Evolutionary conservation across 352 stramenopile genomes (phyloP).

Genomic region (Phytophthora constricta): DNA sequence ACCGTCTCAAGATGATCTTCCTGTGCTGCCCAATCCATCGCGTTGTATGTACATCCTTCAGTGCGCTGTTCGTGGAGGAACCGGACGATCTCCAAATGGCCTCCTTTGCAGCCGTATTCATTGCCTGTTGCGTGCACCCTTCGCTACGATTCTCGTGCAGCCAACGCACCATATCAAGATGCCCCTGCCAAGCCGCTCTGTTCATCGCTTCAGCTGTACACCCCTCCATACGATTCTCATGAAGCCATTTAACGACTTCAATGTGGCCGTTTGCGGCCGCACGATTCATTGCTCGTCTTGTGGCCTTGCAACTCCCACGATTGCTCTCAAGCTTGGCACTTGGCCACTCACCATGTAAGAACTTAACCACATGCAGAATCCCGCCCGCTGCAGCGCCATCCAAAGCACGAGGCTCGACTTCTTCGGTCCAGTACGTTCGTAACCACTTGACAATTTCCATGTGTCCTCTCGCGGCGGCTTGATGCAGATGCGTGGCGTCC

Average conservation of each 20-base stretch:
- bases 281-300: slow-evolving; percentile 31
- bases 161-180: slow-evolving; percentile 34
- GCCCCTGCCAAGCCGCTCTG: slow-evolving; percentile 34
- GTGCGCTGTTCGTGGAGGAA: slow-evolving; percentile 36
- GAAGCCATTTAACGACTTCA: slow-evolving; percentile 37
- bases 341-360: slow-evolving; percentile 26
- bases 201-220: slow-evolving; percentile 44
- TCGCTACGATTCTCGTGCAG: slow-evolving; percentile 33
- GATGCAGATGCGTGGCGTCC: slow-evolving; percentile 17
- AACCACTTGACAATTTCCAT: slow-evolving; percentile 37
- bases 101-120: slow-evolving; percentile 39
- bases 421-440: slow-evolving; percentile 21
- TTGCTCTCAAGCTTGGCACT: slow-evolving; percentile 23
- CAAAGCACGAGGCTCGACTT: slow-evolving; percentile 20
- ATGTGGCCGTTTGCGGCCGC: slow-evolving; percentile 38
- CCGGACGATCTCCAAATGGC: slow-evolving; percentile 38
- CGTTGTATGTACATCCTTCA: slow-evolving; percentile 43
- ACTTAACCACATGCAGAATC: slow-evolving; percentile 35
- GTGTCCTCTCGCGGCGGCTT: slow-evolving; percentile 32
- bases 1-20: slow-evolving; percentile 36
- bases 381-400: slow-evolving; percentile 33
- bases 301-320: slow-evolving; percentile 21
- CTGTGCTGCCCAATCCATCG: slow-evolving; percentile 41
- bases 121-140: slow-evolving; percentile 38
- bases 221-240: slow-evolving; percentile 32